Conservation (phyloP, 2,329 filamentous ascomycete species). For the Alternaria panax region DNA sequence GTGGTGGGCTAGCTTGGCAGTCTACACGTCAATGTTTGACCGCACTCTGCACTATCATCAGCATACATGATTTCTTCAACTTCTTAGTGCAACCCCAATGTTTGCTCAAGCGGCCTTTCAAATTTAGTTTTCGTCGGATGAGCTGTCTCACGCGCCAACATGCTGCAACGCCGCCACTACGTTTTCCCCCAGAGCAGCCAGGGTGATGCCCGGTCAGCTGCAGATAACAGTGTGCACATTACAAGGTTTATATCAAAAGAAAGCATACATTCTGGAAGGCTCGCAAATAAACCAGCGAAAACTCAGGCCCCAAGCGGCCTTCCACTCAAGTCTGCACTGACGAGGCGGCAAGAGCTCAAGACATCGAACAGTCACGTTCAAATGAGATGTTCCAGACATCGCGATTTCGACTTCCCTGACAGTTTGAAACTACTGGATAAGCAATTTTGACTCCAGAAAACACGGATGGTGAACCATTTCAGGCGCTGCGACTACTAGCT, state of each 20-base stretch:
- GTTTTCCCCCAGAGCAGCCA: not conserved
- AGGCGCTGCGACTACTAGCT: not conserved
- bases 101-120: not conserved
- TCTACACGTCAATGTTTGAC: slow-evolving; percentile 8
- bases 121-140: not conserved
- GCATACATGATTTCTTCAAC: not conserved
- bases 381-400: not conserved
- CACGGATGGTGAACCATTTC: not conserved
- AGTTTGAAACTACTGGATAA: not conserved
- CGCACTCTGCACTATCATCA: not conserved
- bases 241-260: too few species aligned
- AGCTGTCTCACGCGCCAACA: too few species aligned
- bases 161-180: not conserved
- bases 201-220: not conserved
- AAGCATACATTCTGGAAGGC: not conserved
- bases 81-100: not conserved
- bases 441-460: not conserved
- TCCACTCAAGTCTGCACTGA: not conserved
- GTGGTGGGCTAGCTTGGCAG: slow-evolving; percentile 31
- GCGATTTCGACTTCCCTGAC: not conserved
- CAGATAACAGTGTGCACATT: not conserved
- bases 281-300: not conserved
- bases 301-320: accelerated
- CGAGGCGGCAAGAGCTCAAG: not conserved
- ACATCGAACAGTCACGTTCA: not conserved